phyloP scores from a whole-genome alignment of 2,329 filamentous ascomycete species.

The Coniochaeta hoffmannii region DNA sequence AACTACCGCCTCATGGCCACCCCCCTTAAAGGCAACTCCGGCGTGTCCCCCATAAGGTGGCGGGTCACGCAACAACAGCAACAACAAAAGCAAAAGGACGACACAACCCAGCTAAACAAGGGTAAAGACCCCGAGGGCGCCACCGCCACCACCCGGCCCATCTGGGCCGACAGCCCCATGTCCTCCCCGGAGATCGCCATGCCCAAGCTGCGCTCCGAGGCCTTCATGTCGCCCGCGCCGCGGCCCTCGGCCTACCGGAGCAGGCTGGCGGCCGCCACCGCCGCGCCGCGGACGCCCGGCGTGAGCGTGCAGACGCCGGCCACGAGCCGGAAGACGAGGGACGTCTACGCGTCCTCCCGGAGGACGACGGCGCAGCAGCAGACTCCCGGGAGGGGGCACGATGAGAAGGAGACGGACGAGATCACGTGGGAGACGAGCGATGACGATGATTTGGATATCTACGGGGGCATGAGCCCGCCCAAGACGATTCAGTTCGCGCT shows the following conservation, averaged over 20 bases:
- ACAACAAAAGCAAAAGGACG: conserved; percentile 13
- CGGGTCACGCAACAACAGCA: conserved; percentile 24
- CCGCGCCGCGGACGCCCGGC: conserved; percentile 64
- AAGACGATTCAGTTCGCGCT: conserved; percentile 88
- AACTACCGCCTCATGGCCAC: conserved; percentile 92
- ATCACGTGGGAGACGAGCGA: conserved; percentile 72
- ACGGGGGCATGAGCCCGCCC: conserved; percentile 76
- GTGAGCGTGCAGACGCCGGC: conserved; percentile 74
- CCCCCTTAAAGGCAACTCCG: conserved; percentile 54
- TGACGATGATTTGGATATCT: conserved; percentile 55
- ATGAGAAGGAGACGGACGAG: conserved; percentile 37
- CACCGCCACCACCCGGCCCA: conserved; percentile 18
- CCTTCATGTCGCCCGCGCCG: conserved; percentile 74
- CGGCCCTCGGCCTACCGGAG: conserved; percentile 29
- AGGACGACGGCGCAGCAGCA: too few species aligned
- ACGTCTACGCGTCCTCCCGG: conserved; percentile 40
- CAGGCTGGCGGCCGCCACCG: conserved; percentile 30
- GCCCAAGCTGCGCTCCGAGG: conserved; percentile 75
- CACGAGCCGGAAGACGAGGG: conserved; percentile 39
- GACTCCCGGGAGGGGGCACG: conserved; percentile 8
- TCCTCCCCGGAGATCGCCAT: conserved; percentile 73
- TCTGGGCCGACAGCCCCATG: conserved; percentile 51
- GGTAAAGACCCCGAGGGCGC: conserved; percentile 13
- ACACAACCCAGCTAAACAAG: conserved; percentile 13
- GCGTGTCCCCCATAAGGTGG: conserved; percentile 38